phyloP scores from a whole-genome alignment of 257 asterid genomes.

The Solanum sejunctum region DNA sequence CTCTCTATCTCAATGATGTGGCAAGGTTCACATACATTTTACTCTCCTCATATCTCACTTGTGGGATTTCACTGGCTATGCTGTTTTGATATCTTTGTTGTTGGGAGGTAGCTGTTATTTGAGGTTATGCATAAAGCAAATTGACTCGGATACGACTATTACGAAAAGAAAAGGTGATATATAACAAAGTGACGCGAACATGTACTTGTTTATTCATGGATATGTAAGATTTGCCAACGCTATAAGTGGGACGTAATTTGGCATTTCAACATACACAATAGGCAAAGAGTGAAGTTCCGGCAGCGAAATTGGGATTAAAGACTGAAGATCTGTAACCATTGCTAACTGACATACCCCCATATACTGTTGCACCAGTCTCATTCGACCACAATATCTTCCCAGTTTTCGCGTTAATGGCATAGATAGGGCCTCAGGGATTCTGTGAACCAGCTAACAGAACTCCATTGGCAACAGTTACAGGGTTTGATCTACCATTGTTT shows the following conservation, averaged over 20 bases:
- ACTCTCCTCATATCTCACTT: too few species aligned
- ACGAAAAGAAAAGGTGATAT: neutral
- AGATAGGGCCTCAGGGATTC: constrained; percentile 26
- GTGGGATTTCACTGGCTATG: too few species aligned
- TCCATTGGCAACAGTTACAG: constrained; percentile 33
- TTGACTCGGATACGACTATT: neutral
- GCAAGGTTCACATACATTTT: too few species aligned
- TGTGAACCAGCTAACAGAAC: constrained; percentile 37
- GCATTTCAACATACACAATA: constrained; percentile 15
- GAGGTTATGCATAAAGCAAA: neutral
- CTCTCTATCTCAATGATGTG: too few species aligned
- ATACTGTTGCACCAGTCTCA: constrained; percentile 33
- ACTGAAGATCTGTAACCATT: constrained; percentile 15
- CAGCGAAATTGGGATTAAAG: constrained; percentile 3
- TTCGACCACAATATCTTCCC: constrained; percentile 37
- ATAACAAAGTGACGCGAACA: neutral
- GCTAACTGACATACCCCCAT: constrained; percentile 43
- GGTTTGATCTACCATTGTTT: constrained; percentile 21
- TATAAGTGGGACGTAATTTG: neutral
- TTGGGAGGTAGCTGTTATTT: neutral
- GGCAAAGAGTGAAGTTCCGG: constrained; percentile 40
- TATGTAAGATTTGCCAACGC: neutral
- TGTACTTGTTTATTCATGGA: too few species aligned
- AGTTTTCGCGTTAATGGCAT: constrained; percentile 20
- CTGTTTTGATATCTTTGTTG: neutral